phyloP scores from a whole-genome alignment of 1,139 yeast species.

The Sugiyamaella grinbergsii region DNA sequence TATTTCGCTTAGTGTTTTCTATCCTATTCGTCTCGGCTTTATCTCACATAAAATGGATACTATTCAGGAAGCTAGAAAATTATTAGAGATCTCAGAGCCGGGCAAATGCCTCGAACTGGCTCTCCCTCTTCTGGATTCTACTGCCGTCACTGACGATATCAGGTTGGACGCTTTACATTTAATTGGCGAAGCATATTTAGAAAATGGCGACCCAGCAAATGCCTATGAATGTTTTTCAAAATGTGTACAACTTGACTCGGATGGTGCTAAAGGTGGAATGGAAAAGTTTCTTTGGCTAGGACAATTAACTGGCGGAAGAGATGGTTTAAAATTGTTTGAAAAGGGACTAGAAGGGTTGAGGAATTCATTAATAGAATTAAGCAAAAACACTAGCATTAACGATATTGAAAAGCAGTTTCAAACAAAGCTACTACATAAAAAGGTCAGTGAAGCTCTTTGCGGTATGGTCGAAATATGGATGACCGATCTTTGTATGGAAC shows the following conservation, averaged over 20 bases:
- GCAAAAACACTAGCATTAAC: constrained; percentile 32
- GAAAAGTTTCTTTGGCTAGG: constrained; percentile 91
- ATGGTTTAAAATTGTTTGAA: constrained; percentile 68
- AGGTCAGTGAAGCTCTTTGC: constrained; percentile 72
- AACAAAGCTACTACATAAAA: constrained; percentile 46
- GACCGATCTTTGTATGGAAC: constrained; percentile 97
- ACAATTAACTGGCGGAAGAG: constrained; percentile 81
- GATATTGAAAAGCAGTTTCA: constrained; percentile 34
- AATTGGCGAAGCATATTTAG: constrained; percentile 77
- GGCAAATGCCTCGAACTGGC: constrained; percentile 16
- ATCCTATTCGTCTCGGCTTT: not conserved
- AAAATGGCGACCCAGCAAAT: constrained; percentile 71
- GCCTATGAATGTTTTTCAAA: constrained; percentile 68
- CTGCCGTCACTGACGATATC: constrained; percentile 4
- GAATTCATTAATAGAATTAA: constrained; percentile 40
- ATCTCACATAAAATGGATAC: constrained; percentile 6
- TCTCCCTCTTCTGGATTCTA: constrained; percentile 14
- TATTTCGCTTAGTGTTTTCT: not conserved
- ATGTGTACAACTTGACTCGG: constrained; percentile 71
- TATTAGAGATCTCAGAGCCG: constrained; percentile 21
- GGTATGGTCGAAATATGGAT: constrained; percentile 96
- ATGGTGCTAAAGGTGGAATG: constrained; percentile 59
- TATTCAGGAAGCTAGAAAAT: constrained; percentile 17
- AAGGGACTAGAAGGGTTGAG: constrained; percentile 61
- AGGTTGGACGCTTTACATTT: constrained; percentile 46